Base-by-base conservation (phyloP, 2,329 filamentous ascomycete genomes). In the Alternaria rosae region DNA sequence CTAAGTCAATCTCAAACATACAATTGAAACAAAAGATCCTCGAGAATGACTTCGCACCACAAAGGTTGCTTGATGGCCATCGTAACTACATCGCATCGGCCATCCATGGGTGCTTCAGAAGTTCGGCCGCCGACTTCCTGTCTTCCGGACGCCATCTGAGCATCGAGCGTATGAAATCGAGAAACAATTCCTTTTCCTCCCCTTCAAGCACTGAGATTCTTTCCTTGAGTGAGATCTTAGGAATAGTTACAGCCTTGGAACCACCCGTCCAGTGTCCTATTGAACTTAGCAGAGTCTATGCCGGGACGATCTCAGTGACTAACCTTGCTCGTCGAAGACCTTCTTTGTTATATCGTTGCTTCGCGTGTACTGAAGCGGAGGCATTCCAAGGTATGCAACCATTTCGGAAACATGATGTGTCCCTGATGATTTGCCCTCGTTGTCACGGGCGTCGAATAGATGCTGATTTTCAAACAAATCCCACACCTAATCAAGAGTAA, bases 91-190 rank as follows among this genome's bases (percentile, higher is more conserved):
- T 43, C 10, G 4, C 17, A 17, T 8, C 41, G 17, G 41, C 41
- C 41, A 67, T 68, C 70, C 71, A 72, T 56, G 67, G 68, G 57
- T 73, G 47, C 47, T 71, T 61, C 21, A 69, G 57, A 3, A 72
- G 65, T 61, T 74, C 67, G 67, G 57, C 67, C 20, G 68, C 69
- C 32, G 61, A 61, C 25, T 65, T 65, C 38, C 76, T 70, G 32
- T 78, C 70, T 67, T 79, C 77, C 2, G 78, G 78, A 35, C 61
- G 70, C 78, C 77, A 80, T 50, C 70, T 68, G 38, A 81, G 66
- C 74, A 79, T 78, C 58, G 71, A 76, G 12, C 71, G 63, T 64
- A 79, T 72, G 53, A 79, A 79, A 17, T 59, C 53, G 23, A 80
- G 64, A 63, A 81, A 80, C 8, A 61, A 50, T 45, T 67, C 60